Evolutionary conservation across 148 eudicot genomes (phyloP).

Genomic region (Beta vulgaris): DNA sequence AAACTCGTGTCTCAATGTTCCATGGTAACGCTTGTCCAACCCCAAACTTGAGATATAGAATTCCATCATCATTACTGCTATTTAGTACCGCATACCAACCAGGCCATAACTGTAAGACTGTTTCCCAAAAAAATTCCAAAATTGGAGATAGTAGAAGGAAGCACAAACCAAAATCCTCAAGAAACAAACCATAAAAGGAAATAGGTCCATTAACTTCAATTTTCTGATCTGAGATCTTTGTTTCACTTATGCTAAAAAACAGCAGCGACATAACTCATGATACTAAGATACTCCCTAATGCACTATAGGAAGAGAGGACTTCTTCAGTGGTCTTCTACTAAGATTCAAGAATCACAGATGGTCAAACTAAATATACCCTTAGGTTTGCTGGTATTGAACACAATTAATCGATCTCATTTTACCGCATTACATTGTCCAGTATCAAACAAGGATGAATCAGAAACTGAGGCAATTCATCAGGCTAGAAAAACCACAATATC

Average conservation of each 20-base stretch:
- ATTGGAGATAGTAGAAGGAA: not conserved
- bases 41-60: no score
- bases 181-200: not conserved
- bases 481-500: not conserved
- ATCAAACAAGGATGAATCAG: not conserved
- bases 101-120: no score
- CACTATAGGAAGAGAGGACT: not conserved
- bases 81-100: no score
- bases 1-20: no score
- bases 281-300: not conserved
- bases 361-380: not conserved
- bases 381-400: not conserved
- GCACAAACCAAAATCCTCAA: not conserved
- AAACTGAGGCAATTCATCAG: not conserved
- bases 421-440: constrained; percentile 6
- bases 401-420: not conserved
- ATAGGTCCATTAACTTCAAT: not conserved
- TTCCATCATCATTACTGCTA: no score
- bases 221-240: not conserved
- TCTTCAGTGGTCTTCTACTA: not conserved
- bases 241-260: not conserved
- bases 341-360: not conserved
- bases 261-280: not conserved
- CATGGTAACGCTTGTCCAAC: no score
- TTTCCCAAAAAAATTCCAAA: not conserved